Evolutionary conservation across 495 filamentous ascomycete species (phyloP).

Genomic region (Penicillium desertorum): DNA sequence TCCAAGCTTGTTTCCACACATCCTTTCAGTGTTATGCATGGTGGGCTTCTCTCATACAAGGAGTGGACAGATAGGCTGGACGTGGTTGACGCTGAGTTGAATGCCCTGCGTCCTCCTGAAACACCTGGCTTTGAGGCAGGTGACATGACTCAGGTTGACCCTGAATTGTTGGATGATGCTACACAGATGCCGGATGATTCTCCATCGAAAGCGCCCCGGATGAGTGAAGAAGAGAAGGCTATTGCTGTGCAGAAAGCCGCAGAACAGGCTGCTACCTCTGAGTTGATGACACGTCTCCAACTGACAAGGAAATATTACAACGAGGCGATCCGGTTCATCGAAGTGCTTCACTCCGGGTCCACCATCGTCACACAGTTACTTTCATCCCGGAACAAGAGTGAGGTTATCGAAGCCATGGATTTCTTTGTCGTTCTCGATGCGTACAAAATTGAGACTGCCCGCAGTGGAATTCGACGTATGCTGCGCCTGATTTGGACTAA

Average conservation of each 20-base stretch:
- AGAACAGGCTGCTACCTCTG: conserved; percentile 70
- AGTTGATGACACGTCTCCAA: conserved; percentile 79
- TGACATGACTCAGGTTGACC: conserved; percentile 64
- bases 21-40: conserved; percentile 89
- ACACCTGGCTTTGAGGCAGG: conserved; percentile 69
- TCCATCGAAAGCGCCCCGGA: conserved; percentile 58
- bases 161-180: conserved; percentile 80
- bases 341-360: conserved; percentile 83
- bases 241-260: conserved; percentile 62
- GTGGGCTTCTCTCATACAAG: conserved; percentile 75
- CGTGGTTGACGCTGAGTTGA: conserved; percentile 75
- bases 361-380: conserved; percentile 78
- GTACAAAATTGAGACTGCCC: conserved; percentile 91
- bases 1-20: conserved; percentile 86
- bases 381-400: conserved; percentile 91
- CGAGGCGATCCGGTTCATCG: conserved; percentile 91
- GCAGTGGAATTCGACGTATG: conserved; percentile 88
- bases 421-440: conserved; percentile 93
- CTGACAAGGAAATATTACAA: conserved; percentile 85
- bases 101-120: conserved; percentile 73
- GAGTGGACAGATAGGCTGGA: conserved; percentile 83
- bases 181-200: conserved; percentile 72
- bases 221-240: conserved; percentile 59
- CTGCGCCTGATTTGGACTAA: conserved; percentile 98
- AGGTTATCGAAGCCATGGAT: conserved; percentile 98